phyloP scores from a whole-genome alignment of 768 basidiomycete species.

The Podaxis carcinomalis region DNA sequence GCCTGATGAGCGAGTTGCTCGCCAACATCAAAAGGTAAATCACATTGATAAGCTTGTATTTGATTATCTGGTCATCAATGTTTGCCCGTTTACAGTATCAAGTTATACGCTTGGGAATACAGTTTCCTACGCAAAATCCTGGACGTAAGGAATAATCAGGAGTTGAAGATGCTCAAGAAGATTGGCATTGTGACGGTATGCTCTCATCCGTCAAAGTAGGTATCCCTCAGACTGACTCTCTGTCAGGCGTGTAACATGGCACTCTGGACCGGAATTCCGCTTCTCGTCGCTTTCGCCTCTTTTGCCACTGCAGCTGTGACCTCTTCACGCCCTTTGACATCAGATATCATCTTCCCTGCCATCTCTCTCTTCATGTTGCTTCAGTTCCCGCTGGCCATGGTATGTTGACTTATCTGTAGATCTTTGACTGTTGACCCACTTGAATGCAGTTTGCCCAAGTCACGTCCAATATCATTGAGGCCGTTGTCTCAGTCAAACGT shows the following conservation, averaged over 20 bases:
- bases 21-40: slow-evolving; percentile 80
- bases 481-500: slow-evolving; percentile 77
- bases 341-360: slow-evolving; percentile 93
- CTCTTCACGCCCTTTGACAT: slow-evolving; percentile 68
- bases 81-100: slow-evolving; percentile 51
- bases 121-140: slow-evolving; percentile 79
- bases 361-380: slow-evolving; percentile 88
- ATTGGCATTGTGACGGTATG: slow-evolving; percentile 74
- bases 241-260: slow-evolving; percentile 52
- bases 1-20: slow-evolving; percentile 91
- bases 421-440: not conserved
- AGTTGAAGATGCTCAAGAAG: slow-evolving; percentile 75
- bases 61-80: not conserved
- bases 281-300: slow-evolving; percentile 79
- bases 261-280: slow-evolving; percentile 66
- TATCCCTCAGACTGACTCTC: not conserved
- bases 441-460: slow-evolving; percentile 58
- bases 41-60: not conserved
- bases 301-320: slow-evolving; percentile 68
- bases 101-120: slow-evolving; percentile 93
- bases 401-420: slow-evolving; percentile 24
- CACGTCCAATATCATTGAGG: slow-evolving; percentile 80
- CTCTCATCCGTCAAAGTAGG: slow-evolving; percentile 14
- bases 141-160: slow-evolving; percentile 78
- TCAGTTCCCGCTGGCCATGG: slow-evolving; percentile 84